These are phyloP conservation scores for Thielaviopsis populi DNA, from an alignment of 2,329 filamentous ascomycete genomes.

Conservation along the genomic window DNA sequence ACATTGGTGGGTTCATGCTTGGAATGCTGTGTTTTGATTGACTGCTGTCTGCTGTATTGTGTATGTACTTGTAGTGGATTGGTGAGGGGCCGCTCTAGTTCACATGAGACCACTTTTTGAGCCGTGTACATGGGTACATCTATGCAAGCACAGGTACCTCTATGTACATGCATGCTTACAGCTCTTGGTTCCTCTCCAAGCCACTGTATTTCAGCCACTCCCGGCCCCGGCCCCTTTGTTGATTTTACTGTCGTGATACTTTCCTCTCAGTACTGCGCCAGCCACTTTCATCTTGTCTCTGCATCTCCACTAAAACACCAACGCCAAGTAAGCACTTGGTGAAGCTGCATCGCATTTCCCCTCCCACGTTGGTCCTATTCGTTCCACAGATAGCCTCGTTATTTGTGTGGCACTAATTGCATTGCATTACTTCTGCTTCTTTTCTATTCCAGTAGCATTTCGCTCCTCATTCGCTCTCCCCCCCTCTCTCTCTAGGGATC, in stretches of 20 bases:
- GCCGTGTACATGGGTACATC: too few species aligned
- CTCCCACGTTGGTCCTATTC: neutral
- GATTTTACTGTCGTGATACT: neutral
- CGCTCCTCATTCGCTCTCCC: neutral
- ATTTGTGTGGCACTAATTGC: neutral
- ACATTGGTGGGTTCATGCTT: too few species aligned
- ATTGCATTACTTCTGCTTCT: neutral
- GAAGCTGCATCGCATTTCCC: neutral
- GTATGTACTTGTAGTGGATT: too few species aligned
- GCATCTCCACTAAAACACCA: neutral
- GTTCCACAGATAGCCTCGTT: neutral
- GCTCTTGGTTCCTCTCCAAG: too few species aligned
- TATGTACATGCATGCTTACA: too few species aligned
- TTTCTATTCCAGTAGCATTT: neutral
- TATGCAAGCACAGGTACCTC: too few species aligned
- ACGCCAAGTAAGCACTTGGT: neutral
- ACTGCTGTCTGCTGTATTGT: too few species aligned
- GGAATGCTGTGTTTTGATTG: too few species aligned
- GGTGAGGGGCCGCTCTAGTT: too few species aligned
- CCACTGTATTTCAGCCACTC: too few species aligned
- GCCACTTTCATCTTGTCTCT: neutral
- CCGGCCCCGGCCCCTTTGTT: neutral
- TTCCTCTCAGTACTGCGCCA: neutral
- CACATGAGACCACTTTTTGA: too few species aligned
- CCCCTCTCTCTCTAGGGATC: neutral